Conservation (phyloP, 345 rosid genomes). For the Citrus maxima region DNA sequence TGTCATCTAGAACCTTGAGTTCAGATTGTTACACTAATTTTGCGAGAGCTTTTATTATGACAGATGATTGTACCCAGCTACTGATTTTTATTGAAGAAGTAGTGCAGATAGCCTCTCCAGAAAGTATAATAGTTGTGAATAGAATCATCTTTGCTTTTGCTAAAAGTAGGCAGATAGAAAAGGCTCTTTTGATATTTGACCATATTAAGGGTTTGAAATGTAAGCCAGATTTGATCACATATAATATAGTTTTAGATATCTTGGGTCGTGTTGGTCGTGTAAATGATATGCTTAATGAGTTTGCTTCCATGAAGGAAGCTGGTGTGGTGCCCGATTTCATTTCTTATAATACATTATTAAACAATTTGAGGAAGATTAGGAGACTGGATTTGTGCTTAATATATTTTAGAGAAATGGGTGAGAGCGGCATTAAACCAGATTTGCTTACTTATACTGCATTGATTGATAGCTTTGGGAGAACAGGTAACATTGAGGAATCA, state of each 20-base stretch:
- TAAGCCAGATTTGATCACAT: slow-evolving; percentile 67
- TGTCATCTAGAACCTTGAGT: slow-evolving; percentile 41
- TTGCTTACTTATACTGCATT: slow-evolving; percentile 78
- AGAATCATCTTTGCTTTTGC: slow-evolving; percentile 61
- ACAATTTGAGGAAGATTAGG: slow-evolving; percentile 64
- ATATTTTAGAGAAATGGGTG: slow-evolving; percentile 54
- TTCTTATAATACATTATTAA: slow-evolving; percentile 70
- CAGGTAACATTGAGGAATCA: slow-evolving; percentile 59
- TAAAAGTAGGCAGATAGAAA: slow-evolving; percentile 62
- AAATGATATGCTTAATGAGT: slow-evolving; percentile 53
- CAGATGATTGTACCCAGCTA: slow-evolving; percentile 36
- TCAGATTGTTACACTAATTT: slow-evolving; percentile 48
- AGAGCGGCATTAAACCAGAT: slow-evolving; percentile 57
- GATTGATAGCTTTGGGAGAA: slow-evolving; percentile 69
- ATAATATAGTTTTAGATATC: slow-evolving; percentile 64
- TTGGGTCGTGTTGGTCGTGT: slow-evolving; percentile 59
- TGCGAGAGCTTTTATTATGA: slow-evolving; percentile 51
- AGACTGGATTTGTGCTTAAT: slow-evolving; percentile 60
- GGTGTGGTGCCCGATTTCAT: slow-evolving; percentile 51
- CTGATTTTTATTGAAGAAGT: slow-evolving; percentile 49
- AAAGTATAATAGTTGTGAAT: slow-evolving; percentile 43
- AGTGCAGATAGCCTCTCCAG: slow-evolving; percentile 36
- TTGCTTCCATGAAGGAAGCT: slow-evolving; percentile 62
- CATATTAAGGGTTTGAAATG: slow-evolving; percentile 40
- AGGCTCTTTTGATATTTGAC: slow-evolving; percentile 56